phyloP scores from a whole-genome alignment of 2,329 filamentous ascomycete genomes.

The Lasiodiplodia gonubiensis region DNA sequence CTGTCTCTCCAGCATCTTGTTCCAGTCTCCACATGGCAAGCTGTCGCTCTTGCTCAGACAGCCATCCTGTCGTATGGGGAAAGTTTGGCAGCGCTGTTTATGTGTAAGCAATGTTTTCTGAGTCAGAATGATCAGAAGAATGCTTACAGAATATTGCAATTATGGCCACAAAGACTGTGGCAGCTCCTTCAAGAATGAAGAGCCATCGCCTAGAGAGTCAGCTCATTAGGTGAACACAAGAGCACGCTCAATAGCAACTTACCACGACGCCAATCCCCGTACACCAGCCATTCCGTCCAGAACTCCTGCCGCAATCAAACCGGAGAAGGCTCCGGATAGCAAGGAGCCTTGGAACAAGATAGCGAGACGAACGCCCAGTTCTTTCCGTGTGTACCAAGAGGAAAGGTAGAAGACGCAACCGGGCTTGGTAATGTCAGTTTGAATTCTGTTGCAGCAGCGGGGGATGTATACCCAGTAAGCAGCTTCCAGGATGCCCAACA shows the following conservation, averaged over 20 bases:
- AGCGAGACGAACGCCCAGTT: constrained; percentile 30
- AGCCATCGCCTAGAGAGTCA: constrained; percentile 13
- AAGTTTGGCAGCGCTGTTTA: constrained; percentile 66
- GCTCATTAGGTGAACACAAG: neutral
- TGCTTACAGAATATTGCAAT: constrained; percentile 47
- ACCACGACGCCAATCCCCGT: neutral
- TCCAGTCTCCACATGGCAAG: constrained; percentile 45
- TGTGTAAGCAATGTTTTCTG: constrained; percentile 51
- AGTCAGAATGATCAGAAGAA: constrained; percentile 60
- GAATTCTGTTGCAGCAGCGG: neutral
- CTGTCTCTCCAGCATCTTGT: constrained; percentile 47
- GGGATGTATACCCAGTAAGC: constrained; percentile 51
- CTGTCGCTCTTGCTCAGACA: constrained; percentile 47
- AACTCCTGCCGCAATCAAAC: constrained; percentile 29
- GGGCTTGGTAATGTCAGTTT: neutral
- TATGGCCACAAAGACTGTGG: constrained; percentile 37
- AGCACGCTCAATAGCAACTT: neutral
- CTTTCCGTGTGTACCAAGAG: constrained; percentile 32
- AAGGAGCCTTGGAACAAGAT: constrained; percentile 29
- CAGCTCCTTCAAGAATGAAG: constrained; percentile 12
- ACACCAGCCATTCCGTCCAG: constrained; percentile 36
- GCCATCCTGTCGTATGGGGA: constrained; percentile 56
- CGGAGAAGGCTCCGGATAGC: constrained; percentile 28
- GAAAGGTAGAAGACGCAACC: constrained; percentile 33
- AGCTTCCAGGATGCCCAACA: constrained; percentile 59